Base-by-base conservation (phyloP, 2,329 filamentous ascomycete genomes). In the Chalaropsis thielavioides region DNA sequence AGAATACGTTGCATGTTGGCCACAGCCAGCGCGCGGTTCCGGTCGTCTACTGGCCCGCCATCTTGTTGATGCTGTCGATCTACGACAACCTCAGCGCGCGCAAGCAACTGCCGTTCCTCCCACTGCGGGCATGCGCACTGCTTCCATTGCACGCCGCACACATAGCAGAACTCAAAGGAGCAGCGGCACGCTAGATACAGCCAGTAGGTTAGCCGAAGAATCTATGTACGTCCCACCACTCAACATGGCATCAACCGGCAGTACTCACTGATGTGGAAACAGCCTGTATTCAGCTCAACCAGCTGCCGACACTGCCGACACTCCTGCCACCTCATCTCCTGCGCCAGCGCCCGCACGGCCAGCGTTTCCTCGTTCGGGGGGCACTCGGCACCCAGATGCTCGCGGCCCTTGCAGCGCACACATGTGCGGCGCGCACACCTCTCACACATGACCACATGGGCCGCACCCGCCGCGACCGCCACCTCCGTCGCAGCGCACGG, bases 191-290 rank as follows among this genome's bases (percentile, higher is more conserved):
- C 80, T 74, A 15, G n/a, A 65, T 19, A 2, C 44, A 10, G 11
- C 5, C 19, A n/a, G 17, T 3, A 46, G 38, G 43, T 49, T 59
- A n/a, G 59, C 61, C 31, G 24, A 38, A 24, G 27, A 56, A 61
- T 43, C 11, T 49, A 19, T 46, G 66, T 54, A 46, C 24, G 59
- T 49, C 58, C 54, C 38, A 8, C 3, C 27, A 58, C 54, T 6
- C 27, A 13, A n/a, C 15, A 24, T n/a, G 8, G 3, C 27, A 1
- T 8, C 31, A 19, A n/a, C 54, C 31, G 54, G 44, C 62, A 27
- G 4, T 5, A 78, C 79, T 70, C 68, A 84, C 82, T 81, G 2
- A 85, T 84, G 62, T 85, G 82, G 62, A 80, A 74, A 67, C 83
- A 85, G 1, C 83, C 82, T 0, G 43, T n/a, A 0, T 70, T 38